Evolutionary conservation across 2,329 filamentous ascomycete species (phyloP), one percentile per base, ranked within the genome.

Genomic region (Sphaerostilbella broomeana): DNA sequence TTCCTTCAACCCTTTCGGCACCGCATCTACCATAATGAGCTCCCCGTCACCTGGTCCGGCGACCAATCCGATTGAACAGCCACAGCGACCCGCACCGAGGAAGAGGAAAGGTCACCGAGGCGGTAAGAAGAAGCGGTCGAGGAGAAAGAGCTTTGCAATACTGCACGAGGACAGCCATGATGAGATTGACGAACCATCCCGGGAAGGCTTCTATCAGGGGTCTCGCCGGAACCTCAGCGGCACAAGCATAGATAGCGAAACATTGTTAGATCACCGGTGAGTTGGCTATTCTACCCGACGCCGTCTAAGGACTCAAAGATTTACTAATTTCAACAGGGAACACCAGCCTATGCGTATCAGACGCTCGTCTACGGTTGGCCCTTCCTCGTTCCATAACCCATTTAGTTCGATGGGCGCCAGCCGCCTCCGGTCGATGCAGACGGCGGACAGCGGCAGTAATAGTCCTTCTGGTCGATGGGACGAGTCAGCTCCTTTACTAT

Each of bases 181-280:
- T 13, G 63, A 66, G 38, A 52, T 54, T 29, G 57, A 58, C 30
- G 50, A 55, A 16, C 52, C 56, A 22, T 46, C 58, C 11, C 49
- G 60, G 42, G 57, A 67, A 43, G 65, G 61, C 31, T 71, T 77
- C 56, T 76, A 76, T 55, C 59, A 66, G 49, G 57, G 72, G 43
- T 61, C 66, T 36, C 56, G 68, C 6, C 62, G 67, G 30, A 86
- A 84, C 56, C 57, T 81, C 47, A 97, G 90, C 64, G 81, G 75
- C 52, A 88, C 85, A 1, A 97, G 90, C 60, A 68, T 97, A 47
- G 90, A 95, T 50, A 95, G 88, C 59, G 83, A 94, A 57, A 81
- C 78, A 6, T 67, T 97, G 50, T 68, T 97, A 13, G 90, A 97
- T 62, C 90, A 97, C 61, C 77, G 87, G 79, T 84, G 64, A 46